These are phyloP conservation scores for Backusella liffmaniae DNA, from an alignment of 192 early-diverging fungal species.

Conservation along the genomic window DNA sequence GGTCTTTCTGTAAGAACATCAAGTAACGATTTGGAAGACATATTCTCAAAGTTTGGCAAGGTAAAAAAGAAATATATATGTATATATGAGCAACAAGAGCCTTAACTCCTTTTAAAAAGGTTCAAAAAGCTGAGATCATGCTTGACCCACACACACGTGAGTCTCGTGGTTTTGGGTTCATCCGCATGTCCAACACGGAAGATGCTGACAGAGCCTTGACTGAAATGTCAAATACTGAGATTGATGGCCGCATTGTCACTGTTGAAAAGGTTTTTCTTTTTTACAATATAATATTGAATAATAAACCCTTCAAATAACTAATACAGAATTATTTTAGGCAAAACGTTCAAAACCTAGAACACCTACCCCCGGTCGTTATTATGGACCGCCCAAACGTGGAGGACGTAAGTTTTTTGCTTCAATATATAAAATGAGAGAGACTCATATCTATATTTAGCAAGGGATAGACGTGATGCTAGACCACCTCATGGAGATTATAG, in stretches of 20 bases:
- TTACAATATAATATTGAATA: not conserved
- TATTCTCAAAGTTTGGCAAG: slow-evolving; percentile 72
- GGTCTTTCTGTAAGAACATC: slow-evolving; percentile 59
- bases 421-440: not conserved
- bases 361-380: slow-evolving; percentile 78
- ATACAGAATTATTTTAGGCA: slow-evolving; percentile 41
- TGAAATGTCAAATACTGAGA: slow-evolving; percentile 61
- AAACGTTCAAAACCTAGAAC: slow-evolving; percentile 64
- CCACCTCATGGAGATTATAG: slow-evolving; percentile 29
- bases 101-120: slow-evolving; percentile 28
- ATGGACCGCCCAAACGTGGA: slow-evolving; percentile 66
- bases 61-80: not conserved
- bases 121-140: slow-evolving; percentile 70
- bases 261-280: slow-evolving; percentile 76
- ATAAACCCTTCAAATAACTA: not conserved
- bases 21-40: slow-evolving; percentile 62
- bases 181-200: slow-evolving; percentile 61
- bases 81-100: slow-evolving; percentile 2
- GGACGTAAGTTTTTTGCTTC: slow-evolving; percentile 26
- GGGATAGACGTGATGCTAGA: slow-evolving; percentile 17
- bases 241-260: slow-evolving; percentile 78
- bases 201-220: slow-evolving; percentile 72
- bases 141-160: slow-evolving; percentile 79
- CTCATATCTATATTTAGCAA: not conserved
- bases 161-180: slow-evolving; percentile 91